Conservation (phyloP, 2,329 filamentous ascomycete genomes). For the Ceratocystis cacaofunesta region DNA sequence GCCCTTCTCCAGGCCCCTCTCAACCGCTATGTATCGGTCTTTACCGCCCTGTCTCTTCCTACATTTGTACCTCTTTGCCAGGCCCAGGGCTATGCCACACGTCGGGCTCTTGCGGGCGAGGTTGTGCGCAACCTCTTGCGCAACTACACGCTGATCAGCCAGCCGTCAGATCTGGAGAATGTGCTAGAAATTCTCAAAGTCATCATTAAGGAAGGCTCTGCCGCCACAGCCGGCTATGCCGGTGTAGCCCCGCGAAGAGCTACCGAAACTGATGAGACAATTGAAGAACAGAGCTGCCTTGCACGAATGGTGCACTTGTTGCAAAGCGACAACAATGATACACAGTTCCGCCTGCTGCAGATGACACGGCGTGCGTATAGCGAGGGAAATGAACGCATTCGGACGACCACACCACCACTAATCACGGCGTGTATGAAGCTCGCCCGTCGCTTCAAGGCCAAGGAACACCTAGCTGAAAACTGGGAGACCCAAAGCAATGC, state of each 20-base stretch:
- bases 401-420: conserved; percentile 85
- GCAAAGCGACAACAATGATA: conserved; percentile 71
- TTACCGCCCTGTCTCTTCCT: conserved; percentile 86
- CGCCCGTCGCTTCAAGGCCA: conserved; percentile 71
- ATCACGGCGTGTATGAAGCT: conserved; percentile 83
- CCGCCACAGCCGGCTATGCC: conserved; percentile 69
- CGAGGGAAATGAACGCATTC: conserved; percentile 88
- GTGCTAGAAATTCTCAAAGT: conserved; percentile 81
- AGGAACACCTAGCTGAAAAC: conserved; percentile 65
- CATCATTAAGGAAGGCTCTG: conserved; percentile 82
- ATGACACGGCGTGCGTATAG: conserved; percentile 71
- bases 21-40: conserved; percentile 79
- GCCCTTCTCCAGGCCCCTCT: conserved; percentile 82
- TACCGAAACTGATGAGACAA: conserved; percentile 84
- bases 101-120: conserved; percentile 79
- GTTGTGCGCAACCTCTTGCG: conserved; percentile 70
- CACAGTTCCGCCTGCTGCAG: conserved; percentile 86
- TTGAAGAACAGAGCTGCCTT: conserved; percentile 96
- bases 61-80: conserved; percentile 83
- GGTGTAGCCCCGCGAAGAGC: conserved; percentile 62
- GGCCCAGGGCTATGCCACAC: conserved; percentile 82
- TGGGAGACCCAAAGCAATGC: conserved; percentile 54
- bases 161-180: conserved; percentile 66
- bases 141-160: conserved; percentile 66
- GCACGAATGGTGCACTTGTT: conserved; percentile 84